A percentile compares a stretch with the other conserved stretches of the same genome.
These are phyloP conservation scores for Cordyceps farinosa DNA, from an alignment of 2,329 filamentous ascomycete species.

Conservation along the genomic window DNA sequence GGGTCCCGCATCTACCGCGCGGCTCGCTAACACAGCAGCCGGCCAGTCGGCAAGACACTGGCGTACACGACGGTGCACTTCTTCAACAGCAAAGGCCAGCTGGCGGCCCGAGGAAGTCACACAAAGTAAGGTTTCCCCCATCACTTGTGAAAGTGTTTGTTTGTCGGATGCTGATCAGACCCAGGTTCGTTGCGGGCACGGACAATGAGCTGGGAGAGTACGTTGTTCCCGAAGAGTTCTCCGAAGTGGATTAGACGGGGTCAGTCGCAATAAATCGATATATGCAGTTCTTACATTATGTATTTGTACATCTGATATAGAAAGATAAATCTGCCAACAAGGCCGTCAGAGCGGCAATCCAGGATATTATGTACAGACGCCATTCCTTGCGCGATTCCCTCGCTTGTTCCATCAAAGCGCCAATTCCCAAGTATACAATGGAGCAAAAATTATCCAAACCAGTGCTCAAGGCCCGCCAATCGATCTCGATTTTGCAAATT, in stretches of 20 bases:
- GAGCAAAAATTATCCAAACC: background rate
- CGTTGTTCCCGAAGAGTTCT: conserved; percentile 34
- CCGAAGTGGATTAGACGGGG: conserved; percentile 30
- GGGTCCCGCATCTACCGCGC: no score
- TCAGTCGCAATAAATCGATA: background rate
- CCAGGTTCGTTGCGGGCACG: conserved; percentile 42
- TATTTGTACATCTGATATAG: background rate
- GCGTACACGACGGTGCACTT: conserved; percentile 61
- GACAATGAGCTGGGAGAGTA: conserved; percentile 35
- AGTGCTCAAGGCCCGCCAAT: background rate
- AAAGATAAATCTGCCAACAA: background rate
- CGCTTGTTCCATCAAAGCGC: background rate
- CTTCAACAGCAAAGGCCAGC: conserved; percentile 54
- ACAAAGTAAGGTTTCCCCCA: conserved; percentile 51
- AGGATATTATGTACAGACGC: background rate
- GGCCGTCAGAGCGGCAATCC: background rate
- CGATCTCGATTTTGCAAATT: background rate
- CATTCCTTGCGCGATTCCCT: no score
- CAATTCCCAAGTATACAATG: conserved; percentile 1
- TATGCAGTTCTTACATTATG: background rate
- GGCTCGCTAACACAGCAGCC: conserved; percentile 1
- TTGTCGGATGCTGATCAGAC: conserved; percentile 13
- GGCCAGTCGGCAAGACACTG: conserved; percentile 58
- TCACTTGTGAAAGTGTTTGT: background rate
- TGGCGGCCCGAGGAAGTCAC: conserved; percentile 61